Conservation (phyloP, 2,329 filamentous ascomycete species). For the Penicillium sp. region DNA sequence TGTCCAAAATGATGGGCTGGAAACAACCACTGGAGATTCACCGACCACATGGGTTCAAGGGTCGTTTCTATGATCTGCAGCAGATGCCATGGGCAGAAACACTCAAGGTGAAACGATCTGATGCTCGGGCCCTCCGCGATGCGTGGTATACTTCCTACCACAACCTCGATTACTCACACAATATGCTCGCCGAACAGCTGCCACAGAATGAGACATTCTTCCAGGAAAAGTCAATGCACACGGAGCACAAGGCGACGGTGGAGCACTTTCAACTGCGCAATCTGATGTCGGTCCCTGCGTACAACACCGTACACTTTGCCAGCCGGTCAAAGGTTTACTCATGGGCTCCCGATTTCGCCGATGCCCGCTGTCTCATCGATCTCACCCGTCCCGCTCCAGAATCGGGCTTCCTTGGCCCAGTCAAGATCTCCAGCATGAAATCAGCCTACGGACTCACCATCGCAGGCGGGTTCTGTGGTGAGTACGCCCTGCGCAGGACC, state of each 20-base stretch:
- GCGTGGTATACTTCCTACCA: conserved; percentile 46
- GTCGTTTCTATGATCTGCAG: conserved; percentile 42
- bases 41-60: conserved; percentile 32
- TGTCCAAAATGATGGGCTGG: conserved; percentile 40
- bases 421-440: conserved; percentile 57
- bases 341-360: conserved; percentile 50
- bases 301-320: conserved; percentile 59
- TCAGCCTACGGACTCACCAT: conserved; percentile 53
- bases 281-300: conserved; percentile 56
- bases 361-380: conserved; percentile 51
- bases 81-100: conserved; percentile 46
- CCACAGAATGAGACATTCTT: conserved; percentile 51
- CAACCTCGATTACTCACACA: conserved; percentile 37
- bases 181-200: conserved; percentile 31
- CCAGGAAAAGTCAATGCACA: conserved; percentile 52
- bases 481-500: conserved; percentile 54
- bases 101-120: conserved; percentile 38
- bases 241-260: conserved; percentile 52
- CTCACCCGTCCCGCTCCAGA: conserved; percentile 47
- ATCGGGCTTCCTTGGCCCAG: conserved; percentile 36
- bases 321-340: conserved; percentile 51
- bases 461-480: conserved; percentile 59
- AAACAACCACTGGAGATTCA: conserved; percentile 34
- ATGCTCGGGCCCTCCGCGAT: conserved; percentile 43
- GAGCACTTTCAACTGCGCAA: conserved; percentile 64